Base-by-base conservation (phyloP, 768 basidiomycete species). In the Boletus vinaceobasis region DNA sequence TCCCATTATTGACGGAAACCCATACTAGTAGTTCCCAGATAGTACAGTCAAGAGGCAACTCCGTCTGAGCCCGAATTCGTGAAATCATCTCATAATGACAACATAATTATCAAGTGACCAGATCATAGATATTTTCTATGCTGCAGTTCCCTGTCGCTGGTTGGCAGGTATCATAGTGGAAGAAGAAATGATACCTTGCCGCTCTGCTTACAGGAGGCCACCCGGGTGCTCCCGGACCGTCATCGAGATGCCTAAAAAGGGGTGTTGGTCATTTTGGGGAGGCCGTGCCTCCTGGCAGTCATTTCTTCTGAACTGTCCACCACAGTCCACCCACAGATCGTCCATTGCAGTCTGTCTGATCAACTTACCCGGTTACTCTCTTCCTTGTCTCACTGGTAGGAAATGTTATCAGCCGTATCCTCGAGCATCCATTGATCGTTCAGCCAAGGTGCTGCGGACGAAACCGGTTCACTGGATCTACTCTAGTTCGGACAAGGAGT, bases 221-320 rank as follows among this genome's bases (percentile, higher is more conserved):
- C 4, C 13, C 40, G 59, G 59, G 48, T 35, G 23, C 46, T 61
- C 36, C 59, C 59, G 59, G 48, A 17, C 23, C 17, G 23, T 4
- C 23, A 23, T 23, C 23, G 23, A 23, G 23, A 23, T 23, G 33
- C 10, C 19, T 56, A 26, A 55, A 55, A 61, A 55, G 62, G 62
- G 59, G 61, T 19, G 14, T 32, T 60, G 51, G 38, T 36, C 35
- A n/a, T 48, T 60, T 63, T 45, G 50, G 59, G 55, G 53, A 56
- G 43, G 32, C 26, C 19, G 29, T 44, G 42, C 50, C 35, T 48
- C 47, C 35, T 37, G 44, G 45, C 11, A 1, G 19, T 10, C n/a
- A 37, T 14, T 42, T 33, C 54, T 37, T 43, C 51, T 1, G 19
- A 51, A 33, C 15, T 27, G 23, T 50, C 62, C 42, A 53, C 29